phyloP scores from a whole-genome alignment of 1,284 basidiomycete species.

The Phylloporus sp. region DNA sequence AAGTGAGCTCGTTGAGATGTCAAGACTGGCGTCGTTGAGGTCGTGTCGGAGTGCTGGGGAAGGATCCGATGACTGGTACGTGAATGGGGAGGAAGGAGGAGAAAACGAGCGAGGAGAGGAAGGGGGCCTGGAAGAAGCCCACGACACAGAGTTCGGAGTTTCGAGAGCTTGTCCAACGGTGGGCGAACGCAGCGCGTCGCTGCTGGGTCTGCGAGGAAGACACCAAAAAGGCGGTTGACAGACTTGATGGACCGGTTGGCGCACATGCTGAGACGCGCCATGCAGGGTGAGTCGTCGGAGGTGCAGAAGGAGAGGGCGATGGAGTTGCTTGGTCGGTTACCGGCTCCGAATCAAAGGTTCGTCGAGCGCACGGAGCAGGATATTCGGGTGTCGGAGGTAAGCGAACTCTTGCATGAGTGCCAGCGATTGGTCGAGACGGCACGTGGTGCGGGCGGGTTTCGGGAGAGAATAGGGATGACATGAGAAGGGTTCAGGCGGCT shows the following conservation, averaged over 20 bases:
- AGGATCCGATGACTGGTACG: no score
- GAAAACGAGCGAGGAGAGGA: conserved; percentile 27
- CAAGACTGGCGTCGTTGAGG: conserved; percentile 54
- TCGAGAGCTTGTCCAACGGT: conserved; percentile 78
- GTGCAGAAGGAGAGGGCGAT: conserved; percentile 42
- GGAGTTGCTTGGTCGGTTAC: conserved; percentile 30
- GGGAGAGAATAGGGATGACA: no score
- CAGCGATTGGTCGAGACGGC: conserved; percentile 62
- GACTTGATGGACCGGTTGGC: conserved; percentile 73
- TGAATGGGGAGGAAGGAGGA: no score
- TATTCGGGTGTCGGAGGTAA: conserved; percentile 74
- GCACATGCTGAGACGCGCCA: conserved; percentile 54
- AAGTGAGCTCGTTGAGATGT: conserved; percentile 63
- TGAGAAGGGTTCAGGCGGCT: no score
- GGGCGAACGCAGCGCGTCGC: conserved; percentile 27
- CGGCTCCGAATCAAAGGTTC: conserved; percentile 69
- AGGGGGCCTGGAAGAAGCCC: conserved; percentile 41
- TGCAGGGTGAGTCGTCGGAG: conserved; percentile 27
- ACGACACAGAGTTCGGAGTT: conserved; percentile 71
- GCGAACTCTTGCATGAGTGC: conserved; percentile 77
- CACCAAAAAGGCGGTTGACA: conserved; percentile 47
- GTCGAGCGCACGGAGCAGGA: conserved; percentile 73
- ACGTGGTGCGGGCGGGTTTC: conserved; percentile 42
- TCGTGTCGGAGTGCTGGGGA: conserved; percentile 42
- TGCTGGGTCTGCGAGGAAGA: not conserved